Evolutionary conservation across 2,329 filamentous ascomycete species (phyloP).

Genomic region (Fusarium sp.): DNA sequence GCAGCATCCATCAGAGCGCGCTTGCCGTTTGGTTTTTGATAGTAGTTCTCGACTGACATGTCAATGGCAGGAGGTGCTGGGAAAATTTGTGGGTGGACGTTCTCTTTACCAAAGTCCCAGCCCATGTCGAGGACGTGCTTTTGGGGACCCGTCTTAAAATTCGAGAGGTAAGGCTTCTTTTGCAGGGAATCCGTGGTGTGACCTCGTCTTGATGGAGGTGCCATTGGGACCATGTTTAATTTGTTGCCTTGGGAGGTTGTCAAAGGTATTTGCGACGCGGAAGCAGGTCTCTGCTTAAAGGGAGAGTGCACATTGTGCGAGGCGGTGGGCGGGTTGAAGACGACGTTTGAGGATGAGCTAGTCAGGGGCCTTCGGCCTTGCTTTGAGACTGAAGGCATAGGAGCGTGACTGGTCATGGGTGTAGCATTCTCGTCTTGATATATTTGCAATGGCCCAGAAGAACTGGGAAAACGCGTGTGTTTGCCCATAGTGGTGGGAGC

Average conservation of each 20-base stretch:
- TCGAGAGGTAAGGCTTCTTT: constrained; percentile 73
- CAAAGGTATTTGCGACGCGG: constrained; percentile 71
- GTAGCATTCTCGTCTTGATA: constrained; percentile 63
- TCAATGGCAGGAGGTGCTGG: constrained; percentile 61
- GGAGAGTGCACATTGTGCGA: constrained; percentile 72
- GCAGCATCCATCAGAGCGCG: constrained; percentile 78
- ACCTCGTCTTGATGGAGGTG: constrained; percentile 67
- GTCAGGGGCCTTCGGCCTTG: constrained; percentile 62
- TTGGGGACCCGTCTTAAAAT: constrained; percentile 68
- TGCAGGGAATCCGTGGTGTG: constrained; percentile 74
- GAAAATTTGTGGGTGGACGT: constrained; percentile 64
- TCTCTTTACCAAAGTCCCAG: constrained; percentile 66
- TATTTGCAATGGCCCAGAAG: constrained; percentile 63
- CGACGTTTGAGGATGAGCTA: constrained; percentile 69
- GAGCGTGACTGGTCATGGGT: constrained; percentile 66
- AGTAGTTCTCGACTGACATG: constrained; percentile 64
- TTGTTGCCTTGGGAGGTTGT: constrained; percentile 66
- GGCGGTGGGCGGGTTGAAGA: constrained; percentile 72
- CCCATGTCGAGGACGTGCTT: constrained; percentile 61
- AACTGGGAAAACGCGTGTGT: constrained; percentile 60
- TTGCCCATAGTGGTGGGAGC: constrained; percentile 65
- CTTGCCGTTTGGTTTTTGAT: constrained; percentile 66
- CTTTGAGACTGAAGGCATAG: constrained; percentile 65
- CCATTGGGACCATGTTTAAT: constrained; percentile 75
- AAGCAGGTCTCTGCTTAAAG: constrained; percentile 72